Conservation (phyloP, 345 rosid genomes). For the Isatis tinctoria region DNA sequence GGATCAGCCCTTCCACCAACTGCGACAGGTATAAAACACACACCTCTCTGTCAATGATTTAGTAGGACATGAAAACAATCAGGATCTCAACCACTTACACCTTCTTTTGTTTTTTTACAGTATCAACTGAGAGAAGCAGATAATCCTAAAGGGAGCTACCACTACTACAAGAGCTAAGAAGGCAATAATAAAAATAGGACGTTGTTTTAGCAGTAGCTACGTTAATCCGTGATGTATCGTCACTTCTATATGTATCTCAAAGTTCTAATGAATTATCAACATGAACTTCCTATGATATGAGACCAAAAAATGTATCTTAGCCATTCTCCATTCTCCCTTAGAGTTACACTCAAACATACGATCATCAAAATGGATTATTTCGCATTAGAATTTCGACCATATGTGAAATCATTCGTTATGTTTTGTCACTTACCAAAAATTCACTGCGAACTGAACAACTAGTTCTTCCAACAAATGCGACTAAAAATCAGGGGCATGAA, state of each 20-base stretch:
- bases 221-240: constrained; percentile 17
- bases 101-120: background rate
- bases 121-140: constrained; percentile 17
- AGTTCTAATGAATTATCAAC: background rate
- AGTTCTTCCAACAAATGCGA: no score
- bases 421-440: background rate
- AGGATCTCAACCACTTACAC: background rate
- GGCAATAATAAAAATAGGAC: background rate
- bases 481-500: background rate
- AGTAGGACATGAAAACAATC: background rate
- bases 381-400: background rate
- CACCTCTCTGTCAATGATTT: background rate
- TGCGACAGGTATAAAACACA: constrained; percentile 37
- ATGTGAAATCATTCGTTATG: background rate
- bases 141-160: background rate
- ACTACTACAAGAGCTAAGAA: constrained; percentile 7
- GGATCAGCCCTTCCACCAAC: constrained; percentile 46
- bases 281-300: background rate
- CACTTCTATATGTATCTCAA: background rate
- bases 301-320: background rate
- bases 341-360: background rate
- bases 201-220: constrained; percentile 10
- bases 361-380: background rate
- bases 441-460: background rate
- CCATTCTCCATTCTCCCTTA: background rate